Evolutionary conservation across 169 alveolate species (phyloP).

Genomic region (Babesia microti): DNA sequence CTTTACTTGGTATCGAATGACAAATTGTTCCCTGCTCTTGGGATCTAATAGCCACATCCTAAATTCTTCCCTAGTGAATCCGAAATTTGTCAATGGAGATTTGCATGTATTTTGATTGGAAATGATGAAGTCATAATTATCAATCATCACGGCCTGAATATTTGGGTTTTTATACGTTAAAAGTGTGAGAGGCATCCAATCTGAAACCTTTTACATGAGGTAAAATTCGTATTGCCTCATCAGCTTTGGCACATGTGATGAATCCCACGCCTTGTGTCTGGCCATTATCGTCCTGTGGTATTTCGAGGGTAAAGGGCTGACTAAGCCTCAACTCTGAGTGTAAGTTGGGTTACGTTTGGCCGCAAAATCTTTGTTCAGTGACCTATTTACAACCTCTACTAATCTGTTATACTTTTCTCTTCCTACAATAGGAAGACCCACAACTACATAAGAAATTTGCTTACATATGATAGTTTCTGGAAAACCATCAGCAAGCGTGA

Average conservation of each 20-base stretch:
- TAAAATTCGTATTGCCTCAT: conserved; percentile 60
- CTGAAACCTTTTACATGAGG: conserved; percentile 36
- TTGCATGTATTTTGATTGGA: conserved; percentile 52
- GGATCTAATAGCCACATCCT: conserved; percentile 70
- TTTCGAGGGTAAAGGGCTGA: conserved; percentile 32
- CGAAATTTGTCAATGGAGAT: conserved; percentile 60
- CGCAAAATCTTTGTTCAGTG: conserved; percentile 44
- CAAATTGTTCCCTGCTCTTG: conserved; percentile 74
- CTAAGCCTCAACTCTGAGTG: neutral
- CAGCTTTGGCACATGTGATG: conserved; percentile 54
- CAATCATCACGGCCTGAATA: conserved; percentile 56
- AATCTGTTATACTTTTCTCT: conserved; percentile 53
- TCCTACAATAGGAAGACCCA: conserved; percentile 53
- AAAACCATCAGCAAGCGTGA: conserved; percentile 42
- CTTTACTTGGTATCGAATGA: conserved; percentile 62
- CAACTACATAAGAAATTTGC: conserved; percentile 17
- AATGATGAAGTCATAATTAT: conserved; percentile 58
- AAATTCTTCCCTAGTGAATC: conserved; percentile 72
- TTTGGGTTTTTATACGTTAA: conserved; percentile 19
- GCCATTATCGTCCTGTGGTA: conserved; percentile 46
- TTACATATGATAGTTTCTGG: conserved; percentile 26
- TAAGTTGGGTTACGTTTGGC: conserved; percentile 40
- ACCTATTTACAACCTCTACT: conserved; percentile 18
- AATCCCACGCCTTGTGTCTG: conserved; percentile 64
- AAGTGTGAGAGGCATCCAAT: conserved; percentile 52